Conservation (phyloP, 2,329 filamentous ascomycete genomes). For the Penicillium sclerotiorum region DNA sequence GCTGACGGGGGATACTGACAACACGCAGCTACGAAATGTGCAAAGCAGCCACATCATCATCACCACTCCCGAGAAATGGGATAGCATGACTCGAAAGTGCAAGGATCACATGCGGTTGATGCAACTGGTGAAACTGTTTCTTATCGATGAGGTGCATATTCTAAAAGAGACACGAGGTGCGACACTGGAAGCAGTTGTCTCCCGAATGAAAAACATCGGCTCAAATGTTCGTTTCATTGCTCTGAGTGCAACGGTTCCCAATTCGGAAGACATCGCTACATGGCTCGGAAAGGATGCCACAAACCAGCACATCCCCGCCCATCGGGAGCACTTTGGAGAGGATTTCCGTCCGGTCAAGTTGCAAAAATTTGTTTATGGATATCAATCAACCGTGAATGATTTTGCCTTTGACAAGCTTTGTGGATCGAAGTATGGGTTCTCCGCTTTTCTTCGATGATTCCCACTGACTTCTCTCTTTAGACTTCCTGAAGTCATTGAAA, state of each 20-base stretch:
- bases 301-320: slow-evolving; percentile 65
- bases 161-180: slow-evolving; percentile 78
- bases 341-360: slow-evolving; percentile 78
- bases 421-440: slow-evolving; percentile 55
- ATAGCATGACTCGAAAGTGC: slow-evolving; percentile 86
- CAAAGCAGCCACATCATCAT: slow-evolving; percentile 79
- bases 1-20: slow-evolving; percentile 78
- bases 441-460: not conserved
- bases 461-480: slow-evolving; percentile 40
- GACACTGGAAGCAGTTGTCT: slow-evolving; percentile 80
- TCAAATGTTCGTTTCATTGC: slow-evolving; percentile 77
- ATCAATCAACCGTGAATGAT: slow-evolving; percentile 66
- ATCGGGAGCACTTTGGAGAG: slow-evolving; percentile 72
- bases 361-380: slow-evolving; percentile 76
- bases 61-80: slow-evolving; percentile 90
- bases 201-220: slow-evolving; percentile 80
- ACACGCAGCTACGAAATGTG: slow-evolving; percentile 66
- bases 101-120: slow-evolving; percentile 75
- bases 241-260: slow-evolving; percentile 81
- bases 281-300: slow-evolving; percentile 73
- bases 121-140: slow-evolving; percentile 73
- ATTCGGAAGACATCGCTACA: slow-evolving; percentile 74
- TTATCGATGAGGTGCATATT: slow-evolving; percentile 88
- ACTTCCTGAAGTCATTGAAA: slow-evolving; percentile 66
- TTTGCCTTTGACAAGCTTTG: slow-evolving; percentile 75